Base-by-base conservation (phyloP, 345 rosid species). In the Sisymbrium irio region DNA sequence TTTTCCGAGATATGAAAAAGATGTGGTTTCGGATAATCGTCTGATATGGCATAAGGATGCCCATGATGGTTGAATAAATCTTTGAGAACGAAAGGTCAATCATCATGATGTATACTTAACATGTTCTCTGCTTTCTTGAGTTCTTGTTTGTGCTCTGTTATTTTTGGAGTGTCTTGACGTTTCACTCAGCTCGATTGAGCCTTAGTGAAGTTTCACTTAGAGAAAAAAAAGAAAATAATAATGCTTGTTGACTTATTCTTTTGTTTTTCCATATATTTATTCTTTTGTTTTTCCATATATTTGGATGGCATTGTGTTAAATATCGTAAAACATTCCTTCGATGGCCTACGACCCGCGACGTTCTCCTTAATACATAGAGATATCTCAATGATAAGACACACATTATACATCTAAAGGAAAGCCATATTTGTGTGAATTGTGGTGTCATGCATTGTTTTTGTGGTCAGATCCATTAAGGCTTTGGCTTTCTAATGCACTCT, bases 391-490 rank as follows among this genome's bases (percentile, higher is more conserved):
- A 22, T 22, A 1, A 22, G 2, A 22, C 25, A 22, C 25, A 22
- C 25, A 22, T 22, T 3, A 41, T 13, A 41, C 17, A 5, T 42
- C 22, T 46, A 7, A 17, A 46, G 9, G 47, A 46, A 46, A 46
- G 18, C 14, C 32, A 12, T 6, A 69, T n/a, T n/a, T 19, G 72
- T 69, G 65, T 19, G 25, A 69, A 33, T 20, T 58, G 57, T 14
- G 25, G 64, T 69, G 35, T 15, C 8, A 20, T 57, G 3, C 32
- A 51, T 62, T 71, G n/a, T 49, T 28, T 28, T 1, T 18, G 69
- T 53, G 76, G 13, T 62, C 55, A 3, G 28, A 20, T 42, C 77
- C 77, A 53, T 33, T 42, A 32, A 63, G 46, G 46, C 25, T 22
- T 22, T 22, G 9, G 4, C 28, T 47, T 60, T 47, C 3, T 25